Base-by-base conservation (phyloP, 805 yeast species). In the Hanseniaspora guilliermondii region DNA sequence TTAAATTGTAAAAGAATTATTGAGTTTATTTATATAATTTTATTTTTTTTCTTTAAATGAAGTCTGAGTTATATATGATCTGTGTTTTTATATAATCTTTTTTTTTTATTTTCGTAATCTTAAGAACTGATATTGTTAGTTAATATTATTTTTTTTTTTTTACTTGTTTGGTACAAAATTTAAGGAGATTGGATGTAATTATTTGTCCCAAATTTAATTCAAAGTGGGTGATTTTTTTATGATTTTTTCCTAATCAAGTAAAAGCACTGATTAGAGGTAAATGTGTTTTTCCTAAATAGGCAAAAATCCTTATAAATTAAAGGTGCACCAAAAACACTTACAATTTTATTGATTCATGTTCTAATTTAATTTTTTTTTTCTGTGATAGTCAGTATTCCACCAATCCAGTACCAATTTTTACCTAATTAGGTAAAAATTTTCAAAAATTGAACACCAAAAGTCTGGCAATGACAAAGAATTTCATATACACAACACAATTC, bases 351-450 rank as follows among this genome's bases (percentile, higher is more conserved):
- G 5, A 21, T 38, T 30, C 2, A n/a, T n/a, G n/a, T 30, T 30
- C 3, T 6, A 11, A 2, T 30, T 30, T 2, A 30, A 30, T 30
- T 30, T 30, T 30, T 30, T 7, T 30, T 11, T 12, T 14, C 33
- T 11, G 12, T 14, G 12, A 11, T 30, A 11, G 12, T 14, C 21
- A 42, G 27, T 17, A 44, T 8, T 7, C 21, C 11, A 19, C 12
- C 37, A 8, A 4, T 11, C 16, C 12, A n/a, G 7, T 17, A 12
- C 22, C 17, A 9, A 14, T 47, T 47, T 47, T 48, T 48, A 6
- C 53, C 45, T 48, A 48, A 48, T 48, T 48, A 48, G 32, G 53
- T 14, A 48, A 48, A 38, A 48, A 25, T 47, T 36, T 24, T 8
- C 35, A 11, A 1, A 19, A 39, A 39, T 39, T 39, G 3, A 4